These are phyloP conservation scores for Ophiocordyceps unilateralis DNA, from an alignment of 2,329 filamentous ascomycete species.

Conservation along the genomic window DNA sequence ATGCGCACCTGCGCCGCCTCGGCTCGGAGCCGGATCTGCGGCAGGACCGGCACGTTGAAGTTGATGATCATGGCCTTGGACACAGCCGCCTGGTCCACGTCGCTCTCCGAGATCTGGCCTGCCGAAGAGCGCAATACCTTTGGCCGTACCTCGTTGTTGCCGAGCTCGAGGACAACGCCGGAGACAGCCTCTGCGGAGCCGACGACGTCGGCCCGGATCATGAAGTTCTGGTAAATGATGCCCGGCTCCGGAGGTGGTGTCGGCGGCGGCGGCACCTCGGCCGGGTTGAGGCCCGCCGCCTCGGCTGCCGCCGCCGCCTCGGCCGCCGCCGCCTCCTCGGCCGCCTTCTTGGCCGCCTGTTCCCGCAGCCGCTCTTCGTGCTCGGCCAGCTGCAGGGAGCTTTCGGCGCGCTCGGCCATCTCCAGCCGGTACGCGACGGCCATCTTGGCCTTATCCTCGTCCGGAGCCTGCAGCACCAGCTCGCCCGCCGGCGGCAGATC, in stretches of 20 bases:
- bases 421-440: constrained; percentile 65
- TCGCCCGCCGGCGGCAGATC: constrained; percentile 69
- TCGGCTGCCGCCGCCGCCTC: constrained; percentile 17
- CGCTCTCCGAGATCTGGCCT: constrained; percentile 67
- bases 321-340: constrained; percentile 17
- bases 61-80: constrained; percentile 64
- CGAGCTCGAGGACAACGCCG: constrained; percentile 58
- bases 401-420: constrained; percentile 51
- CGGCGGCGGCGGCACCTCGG: neutral
- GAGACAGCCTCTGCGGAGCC: constrained; percentile 86
- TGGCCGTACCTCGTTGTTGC: constrained; percentile 68
- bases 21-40: constrained; percentile 51
- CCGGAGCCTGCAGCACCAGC: constrained; percentile 65
- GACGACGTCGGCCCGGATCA: constrained; percentile 83
- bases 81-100: constrained; percentile 71
- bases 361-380: constrained; percentile 46
- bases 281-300: constrained; percentile 9
- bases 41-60: constrained; percentile 63
- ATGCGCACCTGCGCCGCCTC: constrained; percentile 57
- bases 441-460: constrained; percentile 60
- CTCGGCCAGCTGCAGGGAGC: constrained; percentile 66
- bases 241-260: constrained; percentile 19
- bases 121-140: constrained; percentile 62
- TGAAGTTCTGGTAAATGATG: constrained; percentile 51
- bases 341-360: constrained; percentile 22